Evolutionary conservation across 768 basidiomycete genomes (phyloP).

Genomic region (Russula sp.): DNA sequence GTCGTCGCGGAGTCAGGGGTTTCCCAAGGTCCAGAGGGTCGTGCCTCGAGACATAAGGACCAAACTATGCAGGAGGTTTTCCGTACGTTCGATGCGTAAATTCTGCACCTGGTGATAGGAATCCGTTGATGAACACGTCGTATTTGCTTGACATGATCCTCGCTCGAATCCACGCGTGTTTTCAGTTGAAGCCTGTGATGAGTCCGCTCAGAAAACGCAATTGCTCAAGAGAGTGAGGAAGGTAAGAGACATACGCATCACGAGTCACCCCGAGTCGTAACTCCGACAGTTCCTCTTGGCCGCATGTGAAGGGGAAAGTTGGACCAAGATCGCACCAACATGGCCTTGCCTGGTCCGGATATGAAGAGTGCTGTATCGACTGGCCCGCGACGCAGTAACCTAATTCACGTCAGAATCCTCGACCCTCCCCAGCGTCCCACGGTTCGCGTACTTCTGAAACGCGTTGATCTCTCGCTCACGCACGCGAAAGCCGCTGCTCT

Average conservation of each 20-base stretch:
- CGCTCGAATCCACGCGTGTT: slow-evolving; percentile 1
- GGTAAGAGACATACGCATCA: slow-evolving; percentile 8
- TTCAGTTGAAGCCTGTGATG: slow-evolving; percentile 8
- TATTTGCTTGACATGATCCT: slow-evolving; percentile 9
- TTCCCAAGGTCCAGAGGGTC: background rate
- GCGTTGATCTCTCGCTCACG: slow-evolving; percentile 2
- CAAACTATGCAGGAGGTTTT: background rate
- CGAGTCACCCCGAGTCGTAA: background rate
- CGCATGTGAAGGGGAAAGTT: background rate
- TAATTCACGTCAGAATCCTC: background rate
- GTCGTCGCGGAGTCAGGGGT: background rate
- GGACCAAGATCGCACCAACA: background rate
- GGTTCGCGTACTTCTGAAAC: background rate
- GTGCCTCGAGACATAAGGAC: background rate
- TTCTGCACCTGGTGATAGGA: too few relatives aligned
- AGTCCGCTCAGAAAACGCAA: background rate
- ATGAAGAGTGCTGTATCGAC: too few relatives aligned
- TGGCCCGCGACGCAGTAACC: too few relatives aligned
- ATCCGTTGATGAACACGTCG: slow-evolving; percentile 9
- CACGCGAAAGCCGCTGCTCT: slow-evolving; percentile 2
- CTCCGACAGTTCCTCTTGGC: background rate
- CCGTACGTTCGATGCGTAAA: slow-evolving; percentile 1
- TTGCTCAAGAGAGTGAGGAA: background rate
- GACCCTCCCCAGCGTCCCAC: too few relatives aligned
- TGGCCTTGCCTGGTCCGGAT: too few relatives aligned